Conservation (phyloP, 176 grass and related monocot genomes). For the Typha latifolia region DNA sequence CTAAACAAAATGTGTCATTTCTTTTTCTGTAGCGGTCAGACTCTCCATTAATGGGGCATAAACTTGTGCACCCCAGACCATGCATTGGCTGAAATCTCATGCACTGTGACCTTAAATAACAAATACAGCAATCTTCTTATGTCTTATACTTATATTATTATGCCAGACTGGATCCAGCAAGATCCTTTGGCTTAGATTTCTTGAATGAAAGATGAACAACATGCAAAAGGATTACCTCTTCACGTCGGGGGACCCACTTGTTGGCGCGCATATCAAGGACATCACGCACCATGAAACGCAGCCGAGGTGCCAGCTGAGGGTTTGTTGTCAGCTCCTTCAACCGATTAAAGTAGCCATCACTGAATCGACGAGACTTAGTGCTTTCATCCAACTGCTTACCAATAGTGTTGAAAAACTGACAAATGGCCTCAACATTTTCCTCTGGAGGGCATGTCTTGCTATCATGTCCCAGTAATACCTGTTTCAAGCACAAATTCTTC, state of each 20-base stretch:
- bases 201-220: neutral
- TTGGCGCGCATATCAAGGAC: constrained; percentile 69
- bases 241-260: constrained; percentile 82
- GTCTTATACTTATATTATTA: no score
- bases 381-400: constrained; percentile 57
- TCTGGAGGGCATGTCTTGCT: constrained; percentile 37
- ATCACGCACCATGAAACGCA: constrained; percentile 71
- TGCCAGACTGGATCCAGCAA: neutral
- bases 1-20: no score
- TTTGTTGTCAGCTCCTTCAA: constrained; percentile 61
- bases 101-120: no score
- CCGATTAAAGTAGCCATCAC: constrained; percentile 49
- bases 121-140: no score
- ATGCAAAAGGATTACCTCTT: constrained; percentile 36
- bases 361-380: constrained; percentile 36
- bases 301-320: constrained; percentile 46
- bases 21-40: no score
- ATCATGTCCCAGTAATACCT: constrained; percentile 22
- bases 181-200: neutral
- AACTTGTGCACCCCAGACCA: no score
- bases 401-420: constrained; percentile 55
- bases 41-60: no score
- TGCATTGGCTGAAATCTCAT: no score
- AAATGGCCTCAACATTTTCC: constrained; percentile 65
- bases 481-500: neutral